Conservation (phyloP, 2,329 filamentous ascomycete genomes). For the Nemania diffusa region DNA sequence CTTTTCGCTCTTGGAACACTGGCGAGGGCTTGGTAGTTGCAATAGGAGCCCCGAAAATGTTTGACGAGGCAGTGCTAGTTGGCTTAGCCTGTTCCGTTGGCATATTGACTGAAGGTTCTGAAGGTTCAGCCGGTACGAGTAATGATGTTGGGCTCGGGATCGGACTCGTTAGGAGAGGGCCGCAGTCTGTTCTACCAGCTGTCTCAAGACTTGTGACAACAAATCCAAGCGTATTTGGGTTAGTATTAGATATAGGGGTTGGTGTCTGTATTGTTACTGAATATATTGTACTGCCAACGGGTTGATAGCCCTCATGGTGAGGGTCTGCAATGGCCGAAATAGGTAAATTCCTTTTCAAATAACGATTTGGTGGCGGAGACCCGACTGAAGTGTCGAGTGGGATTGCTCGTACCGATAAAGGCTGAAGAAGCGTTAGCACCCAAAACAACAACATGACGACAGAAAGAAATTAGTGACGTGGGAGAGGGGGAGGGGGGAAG, state of each 20-base stretch:
- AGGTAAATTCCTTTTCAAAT: constrained; percentile 34
- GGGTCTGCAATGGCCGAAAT: constrained; percentile 26
- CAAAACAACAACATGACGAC: constrained; percentile 42
- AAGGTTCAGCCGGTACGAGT: constrained; percentile 40
- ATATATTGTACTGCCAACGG: constrained; percentile 44
- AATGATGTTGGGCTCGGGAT: constrained; percentile 54
- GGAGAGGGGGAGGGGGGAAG: constrained; percentile 12
- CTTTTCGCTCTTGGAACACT: constrained; percentile 58
- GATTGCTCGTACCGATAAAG: constrained; percentile 36
- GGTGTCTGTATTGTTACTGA: constrained; percentile 52
- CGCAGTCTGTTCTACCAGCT: constrained; percentile 38
- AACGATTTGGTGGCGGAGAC: neutral
- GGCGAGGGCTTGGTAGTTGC: constrained; percentile 62
- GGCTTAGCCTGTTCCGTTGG: constrained; percentile 43
- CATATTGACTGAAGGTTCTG: constrained; percentile 29
- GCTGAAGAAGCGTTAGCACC: constrained; percentile 47
- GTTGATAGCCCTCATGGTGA: constrained; percentile 41
- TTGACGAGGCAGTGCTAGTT: constrained; percentile 39
- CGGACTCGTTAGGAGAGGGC: constrained; percentile 46
- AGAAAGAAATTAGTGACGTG: constrained; percentile 23
- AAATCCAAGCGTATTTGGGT: constrained; percentile 50
- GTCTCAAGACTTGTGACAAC: constrained; percentile 49
- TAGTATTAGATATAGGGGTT: constrained; percentile 42
- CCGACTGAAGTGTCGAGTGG: constrained; percentile 31
- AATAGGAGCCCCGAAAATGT: constrained; percentile 69